Base-by-base conservation (phyloP, 257 asterid species). In the Solanum pennellii region DNA sequence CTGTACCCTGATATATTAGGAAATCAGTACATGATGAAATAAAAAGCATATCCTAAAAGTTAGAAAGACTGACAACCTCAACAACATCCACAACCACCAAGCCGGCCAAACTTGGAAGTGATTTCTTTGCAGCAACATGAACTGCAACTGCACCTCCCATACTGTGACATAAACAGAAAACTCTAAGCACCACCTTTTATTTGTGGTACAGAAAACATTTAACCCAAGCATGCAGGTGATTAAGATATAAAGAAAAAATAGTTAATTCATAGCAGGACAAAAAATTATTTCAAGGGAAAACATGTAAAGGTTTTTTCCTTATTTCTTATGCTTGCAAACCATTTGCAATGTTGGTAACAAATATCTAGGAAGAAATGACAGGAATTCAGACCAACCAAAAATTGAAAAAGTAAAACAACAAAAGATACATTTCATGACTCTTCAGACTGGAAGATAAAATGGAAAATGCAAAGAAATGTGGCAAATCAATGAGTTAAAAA, bases 111-210 rank as follows among this genome's bases (percentile, higher is more conserved):
- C 91, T 94, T 86, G 96, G 94, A 84, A 95, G 93, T 87, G 90
- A 93, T 93, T 95, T 97, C 89, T 91, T 95, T 12, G 99, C 94
- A 88, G 98, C 97, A 85, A 95, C 92, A 91, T 97, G 94, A 89
- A 97, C 92, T 44, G 98, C 98, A 89, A 97, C 94, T 60, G 99
- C 94, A 39, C 98, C 99, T 88, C 99, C 98, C 98, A 97, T 93
- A 84, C 99, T 95, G 93, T 89, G 59, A 80, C 27, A 89, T 7
- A 80, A 65, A 60, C 15, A 23, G 45, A 86, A 86, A 83, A 76
- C 14, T 85, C 75, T 29, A 52, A 52, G 44, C 75, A 60, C 56
- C 84, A 45, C 59, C 37, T n/a, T 62, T 79, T 45, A 79, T 44
- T 44, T 27, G 62, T 45, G 66, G 84, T 25, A 79, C 84, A 44